These are phyloP conservation scores for Podospora sp. DNA, from an alignment of 495 filamentous ascomycete species.

Conservation along the genomic window DNA sequence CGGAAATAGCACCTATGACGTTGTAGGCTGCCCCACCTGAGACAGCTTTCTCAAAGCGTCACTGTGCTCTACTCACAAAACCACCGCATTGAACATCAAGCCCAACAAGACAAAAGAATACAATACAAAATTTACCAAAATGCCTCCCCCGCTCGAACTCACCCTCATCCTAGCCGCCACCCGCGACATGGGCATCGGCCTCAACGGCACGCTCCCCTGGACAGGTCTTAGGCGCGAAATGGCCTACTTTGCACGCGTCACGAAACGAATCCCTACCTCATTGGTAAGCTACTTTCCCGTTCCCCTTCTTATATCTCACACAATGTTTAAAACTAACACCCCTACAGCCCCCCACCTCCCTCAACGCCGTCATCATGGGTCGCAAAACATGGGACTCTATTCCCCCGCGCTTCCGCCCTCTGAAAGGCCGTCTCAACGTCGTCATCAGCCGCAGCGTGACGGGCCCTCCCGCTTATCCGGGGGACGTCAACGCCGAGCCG, in stretches of 20 bases:
- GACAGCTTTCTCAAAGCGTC: no score
- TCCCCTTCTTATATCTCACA: not conserved
- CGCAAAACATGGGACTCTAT: slow-evolving; percentile 94
- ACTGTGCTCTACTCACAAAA: no score
- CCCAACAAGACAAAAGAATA: not conserved
- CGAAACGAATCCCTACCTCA: slow-evolving; percentile 59
- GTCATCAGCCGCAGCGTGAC: slow-evolving; percentile 55
- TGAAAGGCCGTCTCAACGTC: slow-evolving; percentile 75
- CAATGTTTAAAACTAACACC: not conserved
- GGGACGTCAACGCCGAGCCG: slow-evolving; percentile 6
- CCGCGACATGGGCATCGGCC: slow-evolving; percentile 82
- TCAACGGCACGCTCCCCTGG: slow-evolving; percentile 81
- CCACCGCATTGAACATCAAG: not conserved
- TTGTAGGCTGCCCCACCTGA: not conserved
- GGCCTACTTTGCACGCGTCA: slow-evolving; percentile 90
- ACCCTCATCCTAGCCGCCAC: slow-evolving; percentile 80
- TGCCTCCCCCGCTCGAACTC: slow-evolving; percentile 53
- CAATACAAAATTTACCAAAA: slow-evolving; percentile 17
- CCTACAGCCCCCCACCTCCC: slow-evolving; percentile 22
- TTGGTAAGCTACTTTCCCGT: slow-evolving; percentile 1
- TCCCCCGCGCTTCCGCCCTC: slow-evolving; percentile 72
- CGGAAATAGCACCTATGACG: not conserved
- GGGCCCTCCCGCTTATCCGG: slow-evolving; percentile 4
- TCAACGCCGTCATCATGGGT: slow-evolving; percentile 93
- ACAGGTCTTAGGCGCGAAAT: slow-evolving; percentile 84